Conservation (phyloP, 129 eudicot species). For the Kitagawia praeruptora region DNA sequence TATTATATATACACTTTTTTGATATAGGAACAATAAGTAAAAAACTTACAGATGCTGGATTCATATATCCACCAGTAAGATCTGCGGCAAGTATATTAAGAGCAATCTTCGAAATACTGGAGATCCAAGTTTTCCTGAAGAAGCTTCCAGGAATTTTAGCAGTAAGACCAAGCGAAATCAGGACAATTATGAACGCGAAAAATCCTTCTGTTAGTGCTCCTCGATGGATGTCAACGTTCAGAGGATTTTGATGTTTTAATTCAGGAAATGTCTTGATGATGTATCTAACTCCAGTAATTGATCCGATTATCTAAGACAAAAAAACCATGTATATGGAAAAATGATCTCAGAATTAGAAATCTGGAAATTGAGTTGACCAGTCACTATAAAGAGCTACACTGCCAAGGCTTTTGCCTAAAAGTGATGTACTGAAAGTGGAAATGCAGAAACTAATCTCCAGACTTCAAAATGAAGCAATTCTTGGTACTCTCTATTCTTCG, state of each 20-base stretch:
- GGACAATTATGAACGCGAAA: conserved; percentile 54
- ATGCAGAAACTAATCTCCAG: too few species aligned
- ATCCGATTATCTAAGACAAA: conserved; percentile 53
- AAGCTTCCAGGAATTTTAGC: conserved; percentile 61
- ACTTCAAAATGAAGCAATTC: neutral
- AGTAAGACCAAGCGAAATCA: conserved; percentile 43
- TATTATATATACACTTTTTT: too few species aligned
- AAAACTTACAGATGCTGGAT: conserved; percentile 82
- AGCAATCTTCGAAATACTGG: conserved; percentile 70
- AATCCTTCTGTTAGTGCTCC: conserved; percentile 91
- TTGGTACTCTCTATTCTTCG: neutral
- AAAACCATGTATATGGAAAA: neutral
- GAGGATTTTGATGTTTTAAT: conserved; percentile 55
- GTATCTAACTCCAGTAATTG: conserved; percentile 58
- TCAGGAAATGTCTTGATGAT: conserved; percentile 59
- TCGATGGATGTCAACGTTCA: conserved; percentile 56
- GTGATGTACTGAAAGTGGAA: neutral
- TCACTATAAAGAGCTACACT: neutral
- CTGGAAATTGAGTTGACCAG: neutral
- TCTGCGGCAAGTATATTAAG: conserved; percentile 81
- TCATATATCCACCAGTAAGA: conserved; percentile 87
- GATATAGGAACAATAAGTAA: neutral
- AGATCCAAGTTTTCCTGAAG: conserved; percentile 76
- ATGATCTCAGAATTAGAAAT: neutral
- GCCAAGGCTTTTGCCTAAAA: neutral